phyloP scores from a whole-genome alignment of 805 yeast species.

The Tetrapisispora arboricola region DNA sequence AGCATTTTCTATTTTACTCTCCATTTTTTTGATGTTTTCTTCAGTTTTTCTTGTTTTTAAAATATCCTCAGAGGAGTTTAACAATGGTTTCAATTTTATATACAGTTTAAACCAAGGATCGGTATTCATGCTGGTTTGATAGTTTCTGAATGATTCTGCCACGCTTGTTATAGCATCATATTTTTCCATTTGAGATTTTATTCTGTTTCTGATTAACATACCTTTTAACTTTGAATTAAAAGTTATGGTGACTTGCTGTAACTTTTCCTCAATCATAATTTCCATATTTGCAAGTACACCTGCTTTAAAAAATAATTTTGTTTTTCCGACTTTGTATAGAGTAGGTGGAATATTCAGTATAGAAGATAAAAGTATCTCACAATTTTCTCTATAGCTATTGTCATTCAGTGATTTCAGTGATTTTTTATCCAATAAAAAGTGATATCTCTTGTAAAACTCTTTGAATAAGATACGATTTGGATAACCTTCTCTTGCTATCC shows the following conservation, averaged over 20 bases:
- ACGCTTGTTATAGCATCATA: conserved; percentile 63
- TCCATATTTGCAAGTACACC: conserved; percentile 91
- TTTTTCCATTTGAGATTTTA: conserved; percentile 41
- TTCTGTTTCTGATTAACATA: conserved; percentile 39
- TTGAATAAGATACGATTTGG: conserved; percentile 85
- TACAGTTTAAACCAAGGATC: conserved; percentile 78
- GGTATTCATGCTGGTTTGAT: conserved; percentile 39
- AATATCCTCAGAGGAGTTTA: conserved; percentile 53
- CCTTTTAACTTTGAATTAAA: conserved; percentile 66
- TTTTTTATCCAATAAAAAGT: conserved; percentile 47
- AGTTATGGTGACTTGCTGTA: conserved; percentile 43
- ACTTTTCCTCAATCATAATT: conserved; percentile 55
- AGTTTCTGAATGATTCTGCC: conserved; percentile 47
- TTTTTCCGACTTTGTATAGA: conserved; percentile 80
- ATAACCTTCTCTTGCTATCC: conserved; percentile 94
- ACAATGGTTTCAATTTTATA: conserved; percentile 61
- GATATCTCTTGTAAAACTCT: conserved; percentile 68
- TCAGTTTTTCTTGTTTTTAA: conserved; percentile 47
- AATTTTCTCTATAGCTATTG: conserved; percentile 49
- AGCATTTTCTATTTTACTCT: conserved; percentile 33
- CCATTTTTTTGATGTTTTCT: conserved; percentile 45
- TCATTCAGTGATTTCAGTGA: conserved; percentile 9
- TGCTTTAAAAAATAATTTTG: conserved; percentile 90
- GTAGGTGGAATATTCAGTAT: conserved; percentile 55
- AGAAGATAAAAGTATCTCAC: conserved; percentile 57